A percentile compares a stretch with the other conserved stretches of the same genome.
phyloP scores from a whole-genome alignment of 495 filamentous ascomycete genomes.

The Penicillium robsamsonii region DNA sequence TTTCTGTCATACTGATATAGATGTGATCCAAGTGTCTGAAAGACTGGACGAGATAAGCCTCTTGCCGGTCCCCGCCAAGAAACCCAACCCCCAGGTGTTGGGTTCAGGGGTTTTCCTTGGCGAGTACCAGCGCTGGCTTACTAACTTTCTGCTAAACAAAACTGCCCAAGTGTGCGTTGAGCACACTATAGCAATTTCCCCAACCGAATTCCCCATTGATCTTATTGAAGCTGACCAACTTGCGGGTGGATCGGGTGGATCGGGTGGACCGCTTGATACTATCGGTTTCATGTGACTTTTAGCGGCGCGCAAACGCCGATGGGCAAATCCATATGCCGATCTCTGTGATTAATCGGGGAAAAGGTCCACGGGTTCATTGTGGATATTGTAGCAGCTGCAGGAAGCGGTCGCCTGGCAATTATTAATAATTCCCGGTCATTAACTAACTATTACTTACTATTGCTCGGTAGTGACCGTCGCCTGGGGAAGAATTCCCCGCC shows the following conservation, averaged over 20 bases:
- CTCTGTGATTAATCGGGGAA: neutral
- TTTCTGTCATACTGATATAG: neutral
- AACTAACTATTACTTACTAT: neutral
- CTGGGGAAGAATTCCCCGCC: neutral
- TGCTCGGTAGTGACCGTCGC: neutral
- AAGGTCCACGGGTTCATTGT: neutral
- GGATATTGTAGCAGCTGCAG: neutral
- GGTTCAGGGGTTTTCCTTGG: neutral
- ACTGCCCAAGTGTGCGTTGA: neutral
- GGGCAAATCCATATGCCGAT: neutral
- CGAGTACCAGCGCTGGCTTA: neutral
- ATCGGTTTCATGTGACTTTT: neutral
- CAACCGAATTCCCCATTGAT: neutral
- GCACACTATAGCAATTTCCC: neutral
- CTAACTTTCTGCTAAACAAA: neutral
- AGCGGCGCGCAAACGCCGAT: neutral
- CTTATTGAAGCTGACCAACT: neutral
- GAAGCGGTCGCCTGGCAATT: neutral
- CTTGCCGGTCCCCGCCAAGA: neutral
- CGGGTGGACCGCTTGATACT: neutral
- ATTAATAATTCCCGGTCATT: neutral
- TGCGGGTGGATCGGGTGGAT: neutral
- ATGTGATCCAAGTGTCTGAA: no score
- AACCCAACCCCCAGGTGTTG: neutral
- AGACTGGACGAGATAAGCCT: neutral